Evolutionary conservation across 2,329 filamentous ascomycete genomes (phyloP).

Genomic region (Cladosporium sp.): DNA sequence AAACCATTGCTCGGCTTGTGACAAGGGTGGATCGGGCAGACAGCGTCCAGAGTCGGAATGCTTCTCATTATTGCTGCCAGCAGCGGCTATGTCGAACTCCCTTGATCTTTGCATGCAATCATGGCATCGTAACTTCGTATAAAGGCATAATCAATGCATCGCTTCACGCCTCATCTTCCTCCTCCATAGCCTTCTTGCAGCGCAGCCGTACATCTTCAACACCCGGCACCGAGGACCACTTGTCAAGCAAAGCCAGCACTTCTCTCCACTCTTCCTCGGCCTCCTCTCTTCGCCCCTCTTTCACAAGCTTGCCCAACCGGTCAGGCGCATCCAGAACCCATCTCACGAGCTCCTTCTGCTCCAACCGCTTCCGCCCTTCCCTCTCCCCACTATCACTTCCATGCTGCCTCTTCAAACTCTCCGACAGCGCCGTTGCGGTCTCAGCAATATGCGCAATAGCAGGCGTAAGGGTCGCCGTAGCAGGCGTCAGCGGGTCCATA

Average conservation of each 20-base stretch:
- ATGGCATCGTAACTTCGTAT: background rate
- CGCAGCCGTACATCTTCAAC: constrained; percentile 36
- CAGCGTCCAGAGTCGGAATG: too few species aligned
- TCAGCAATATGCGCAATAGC: constrained; percentile 72
- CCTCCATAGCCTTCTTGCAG: constrained; percentile 30
- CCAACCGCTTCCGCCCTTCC: constrained; percentile 37
- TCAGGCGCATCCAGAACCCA: constrained; percentile 61
- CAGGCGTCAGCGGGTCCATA: constrained; percentile 74
- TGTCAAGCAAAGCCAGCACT: constrained; percentile 37
- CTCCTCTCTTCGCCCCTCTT: constrained; percentile 57
- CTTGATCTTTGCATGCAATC: too few species aligned
- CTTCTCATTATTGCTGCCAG: too few species aligned
- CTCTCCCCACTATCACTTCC: constrained; percentile 6
- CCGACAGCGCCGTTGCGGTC: constrained; percentile 45
- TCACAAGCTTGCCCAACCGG: constrained; percentile 55
- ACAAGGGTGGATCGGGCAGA: too few species aligned
- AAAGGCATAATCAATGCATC: background rate
- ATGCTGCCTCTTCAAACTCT: constrained; percentile 31
- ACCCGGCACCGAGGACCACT: constrained; percentile 43
- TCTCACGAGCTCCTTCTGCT: constrained; percentile 54
- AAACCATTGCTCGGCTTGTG: too few species aligned
- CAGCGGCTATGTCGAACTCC: too few species aligned
- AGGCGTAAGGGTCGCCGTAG: constrained; percentile 67
- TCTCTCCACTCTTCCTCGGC: constrained; percentile 51
- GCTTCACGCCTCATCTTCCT: background rate